phyloP scores from a whole-genome alignment of 805 yeast genomes.

The Candida michaelii region DNA sequence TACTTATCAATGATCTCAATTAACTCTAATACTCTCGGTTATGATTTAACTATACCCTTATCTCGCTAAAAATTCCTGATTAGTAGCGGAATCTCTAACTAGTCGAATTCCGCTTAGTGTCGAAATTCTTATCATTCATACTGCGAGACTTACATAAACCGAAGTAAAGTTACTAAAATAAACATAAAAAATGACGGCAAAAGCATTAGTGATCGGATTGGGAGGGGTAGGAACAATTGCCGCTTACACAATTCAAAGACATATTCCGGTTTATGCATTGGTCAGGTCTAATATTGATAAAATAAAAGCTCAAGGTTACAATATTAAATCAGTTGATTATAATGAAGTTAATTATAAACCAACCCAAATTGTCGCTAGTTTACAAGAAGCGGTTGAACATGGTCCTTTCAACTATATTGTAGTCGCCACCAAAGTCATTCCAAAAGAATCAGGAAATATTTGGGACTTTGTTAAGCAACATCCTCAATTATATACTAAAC shows the following conservation, averaged over 20 bases:
- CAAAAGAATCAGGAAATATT: slow-evolving; percentile 21
- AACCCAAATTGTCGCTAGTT: slow-evolving; percentile 22
- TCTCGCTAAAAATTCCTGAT: slow-evolving; percentile 2
- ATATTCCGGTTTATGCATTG: slow-evolving; percentile 31
- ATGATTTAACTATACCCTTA: neutral
- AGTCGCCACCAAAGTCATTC: slow-evolving; percentile 35
- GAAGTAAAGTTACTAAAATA: no score
- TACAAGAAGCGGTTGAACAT: slow-evolving; percentile 25
- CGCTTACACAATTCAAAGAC: slow-evolving; percentile 25
- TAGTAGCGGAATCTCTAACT: slow-evolving; percentile 1
- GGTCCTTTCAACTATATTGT: slow-evolving; percentile 35
- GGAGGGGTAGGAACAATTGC: slow-evolving; percentile 40
- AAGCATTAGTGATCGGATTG: slow-evolving; percentile 25
- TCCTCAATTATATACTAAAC: slow-evolving; percentile 17
- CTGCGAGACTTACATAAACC: no score
- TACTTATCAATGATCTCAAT: no score
- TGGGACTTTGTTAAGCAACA: slow-evolving; percentile 24
- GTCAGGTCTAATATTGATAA: slow-evolving; percentile 32
- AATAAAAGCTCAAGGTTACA: slow-evolving; percentile 28
- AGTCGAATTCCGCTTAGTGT: slow-evolving; percentile 2
- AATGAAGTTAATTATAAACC: slow-evolving; percentile 27
- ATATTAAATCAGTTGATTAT: slow-evolving; percentile 30
- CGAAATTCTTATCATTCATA: no score
- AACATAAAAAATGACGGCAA: neutral
- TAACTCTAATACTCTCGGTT: no score